phyloP scores from a whole-genome alignment of 164 flowering plant species.

The Chloranthus sessilifolius region DNA sequence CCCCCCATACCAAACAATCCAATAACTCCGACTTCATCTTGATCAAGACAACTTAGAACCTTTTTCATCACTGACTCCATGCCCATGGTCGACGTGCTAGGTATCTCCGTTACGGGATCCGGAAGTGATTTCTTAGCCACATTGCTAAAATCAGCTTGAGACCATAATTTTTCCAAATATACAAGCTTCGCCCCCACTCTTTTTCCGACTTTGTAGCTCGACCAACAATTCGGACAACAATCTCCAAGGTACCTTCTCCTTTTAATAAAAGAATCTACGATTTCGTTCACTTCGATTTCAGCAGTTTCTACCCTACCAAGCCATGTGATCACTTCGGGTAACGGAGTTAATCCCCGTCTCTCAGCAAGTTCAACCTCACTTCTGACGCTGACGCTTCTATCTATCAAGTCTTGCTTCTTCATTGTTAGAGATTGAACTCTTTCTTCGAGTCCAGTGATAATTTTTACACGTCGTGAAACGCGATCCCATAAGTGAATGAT shows the following conservation, averaged over 20 bases:
- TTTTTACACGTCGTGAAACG: background rate
- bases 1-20: background rate
- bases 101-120: background rate
- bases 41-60: background rate
- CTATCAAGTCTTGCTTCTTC: too few relatives aligned
- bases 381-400: background rate
- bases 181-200: background rate
- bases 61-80: background rate
- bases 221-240: too few relatives aligned
- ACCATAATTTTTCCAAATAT: background rate
- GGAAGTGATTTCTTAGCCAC: background rate
- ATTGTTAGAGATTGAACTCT: too few relatives aligned
- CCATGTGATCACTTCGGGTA: background rate
- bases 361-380: background rate
- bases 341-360: background rate
- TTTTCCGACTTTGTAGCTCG: too few relatives aligned
- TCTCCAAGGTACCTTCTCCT: background rate
- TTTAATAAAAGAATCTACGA: background rate
- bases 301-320: background rate
- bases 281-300: background rate
- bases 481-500: background rate
- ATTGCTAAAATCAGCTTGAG: background rate
- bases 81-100: background rate
- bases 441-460: background rate
- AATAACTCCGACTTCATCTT: background rate